Base-by-base conservation (phyloP, 139 green algal genomes). In the Chlorella sp. region DNA sequence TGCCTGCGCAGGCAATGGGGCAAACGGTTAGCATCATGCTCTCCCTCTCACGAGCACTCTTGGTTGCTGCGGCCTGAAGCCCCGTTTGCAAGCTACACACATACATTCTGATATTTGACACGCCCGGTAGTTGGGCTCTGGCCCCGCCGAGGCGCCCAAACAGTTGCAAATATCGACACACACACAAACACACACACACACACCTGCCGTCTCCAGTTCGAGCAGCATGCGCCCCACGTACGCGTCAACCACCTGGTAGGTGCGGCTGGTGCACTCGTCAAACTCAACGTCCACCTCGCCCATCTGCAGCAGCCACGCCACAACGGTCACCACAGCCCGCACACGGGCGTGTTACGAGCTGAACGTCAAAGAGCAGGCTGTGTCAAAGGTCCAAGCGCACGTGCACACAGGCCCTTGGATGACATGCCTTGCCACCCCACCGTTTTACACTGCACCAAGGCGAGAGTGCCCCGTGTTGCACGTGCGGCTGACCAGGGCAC, bases 121-220 rank as follows among this genome's bases (percentile, higher is more conserved):
- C n/a, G n/a, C n/a, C n/a, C n/a, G n/a, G n/a, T n/a, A n/a, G n/a
- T n/a, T n/a, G n/a, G n/a, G n/a, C n/a, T n/a, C n/a, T n/a, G n/a
- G n/a, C n/a, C n/a, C n/a, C n/a, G n/a, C n/a, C n/a, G n/a, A n/a
- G n/a, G n/a, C n/a, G n/a, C n/a, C n/a, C n/a, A n/a, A n/a, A n/a
- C n/a, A n/a, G n/a, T n/a, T n/a, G n/a, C n/a, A n/a, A n/a, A n/a
- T n/a, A n/a, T n/a, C n/a, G n/a, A n/a, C n/a, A n/a, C n/a, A n/a
- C n/a, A n/a, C n/a, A n/a, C n/a, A n/a, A n/a, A n/a, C n/a, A n/a
- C n/a, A n/a, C n/a, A n/a, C n/a, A n/a, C n/a, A n/a, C n/a, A n/a
- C n/a, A 62, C 73, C 73, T 23, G 82, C 85, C 6, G 78, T 93
- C 51, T 88, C 80, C 49, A 92, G 77, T 84, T 94, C 88, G 51